A percentile compares a stretch with the other conserved stretches of the same genome.
Conservation (phyloP, 2,329 filamentous ascomycete genomes). For the Arachnopeziza araneosa region DNA sequence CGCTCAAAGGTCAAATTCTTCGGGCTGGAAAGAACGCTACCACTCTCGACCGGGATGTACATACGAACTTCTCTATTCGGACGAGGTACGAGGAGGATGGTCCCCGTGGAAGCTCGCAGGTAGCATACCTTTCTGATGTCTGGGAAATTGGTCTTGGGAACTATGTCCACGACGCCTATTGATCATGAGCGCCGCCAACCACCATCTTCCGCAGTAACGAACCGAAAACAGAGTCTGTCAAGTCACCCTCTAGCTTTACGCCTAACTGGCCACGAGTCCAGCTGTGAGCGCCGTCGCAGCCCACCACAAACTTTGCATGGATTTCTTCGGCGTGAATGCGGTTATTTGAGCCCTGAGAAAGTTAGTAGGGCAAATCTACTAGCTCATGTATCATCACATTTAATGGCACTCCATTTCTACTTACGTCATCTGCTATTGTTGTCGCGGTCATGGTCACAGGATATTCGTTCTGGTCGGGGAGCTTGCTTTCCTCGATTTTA, state of each 20-base stretch:
- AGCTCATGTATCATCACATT: slow-evolving; percentile 37
- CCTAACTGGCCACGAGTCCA: slow-evolving; percentile 45
- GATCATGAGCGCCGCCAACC: slow-evolving; percentile 6
- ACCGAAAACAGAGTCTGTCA: slow-evolving; percentile 50
- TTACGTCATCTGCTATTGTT: slow-evolving; percentile 38
- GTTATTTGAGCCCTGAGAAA: background rate
- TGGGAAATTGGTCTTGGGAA: slow-evolving; percentile 41
- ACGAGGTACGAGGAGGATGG: slow-evolving; percentile 56
- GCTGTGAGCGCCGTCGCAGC: slow-evolving; percentile 52
- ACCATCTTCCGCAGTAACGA: slow-evolving; percentile 41
- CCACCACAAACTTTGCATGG: slow-evolving; percentile 59
- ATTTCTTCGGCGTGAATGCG: slow-evolving; percentile 36
- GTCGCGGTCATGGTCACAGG: slow-evolving; percentile 17
- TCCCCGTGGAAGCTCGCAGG: slow-evolving; percentile 49
- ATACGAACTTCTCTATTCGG: slow-evolving; percentile 47
- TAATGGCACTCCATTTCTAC: slow-evolving; percentile 12
- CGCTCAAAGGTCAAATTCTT: slow-evolving; percentile 44
- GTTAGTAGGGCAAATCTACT: slow-evolving; percentile 29
- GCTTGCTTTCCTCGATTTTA: slow-evolving; percentile 53
- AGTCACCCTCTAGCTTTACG: slow-evolving; percentile 53
- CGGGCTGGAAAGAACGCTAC: slow-evolving; percentile 40
- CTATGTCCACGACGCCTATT: slow-evolving; percentile 45
- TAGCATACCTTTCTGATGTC: slow-evolving; percentile 55
- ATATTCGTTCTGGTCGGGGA: slow-evolving; percentile 43
- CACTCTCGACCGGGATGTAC: slow-evolving; percentile 58